phyloP scores from a whole-genome alignment of 2,329 filamentous ascomycete species.

The Phoma herbarum region DNA sequence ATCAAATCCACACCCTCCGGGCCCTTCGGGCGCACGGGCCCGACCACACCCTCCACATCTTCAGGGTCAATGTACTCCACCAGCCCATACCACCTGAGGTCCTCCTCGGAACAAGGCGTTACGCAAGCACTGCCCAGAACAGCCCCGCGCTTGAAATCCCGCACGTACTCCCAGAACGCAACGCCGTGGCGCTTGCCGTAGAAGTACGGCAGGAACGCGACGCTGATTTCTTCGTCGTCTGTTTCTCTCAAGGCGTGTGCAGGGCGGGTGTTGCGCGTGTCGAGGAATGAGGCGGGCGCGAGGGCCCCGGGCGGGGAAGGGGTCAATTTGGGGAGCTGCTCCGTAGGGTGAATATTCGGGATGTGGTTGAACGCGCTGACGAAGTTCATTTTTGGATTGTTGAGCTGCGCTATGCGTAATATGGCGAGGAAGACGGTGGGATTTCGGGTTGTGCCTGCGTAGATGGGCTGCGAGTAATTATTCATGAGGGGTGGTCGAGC shows the following conservation, averaged over 20 bases:
- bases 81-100: conserved; percentile 16
- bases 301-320: neutral
- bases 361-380: conserved; percentile 29
- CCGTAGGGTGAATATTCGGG: conserved; percentile 25
- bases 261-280: neutral
- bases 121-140: conserved; percentile 12
- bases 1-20: neutral
- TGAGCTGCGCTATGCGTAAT: conserved; percentile 30
- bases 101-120: conserved; percentile 20
- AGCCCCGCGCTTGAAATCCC: neutral
- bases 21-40: no score
- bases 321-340: conserved; percentile 14
- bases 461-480: conserved; percentile 23
- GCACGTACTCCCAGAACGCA: conserved; percentile 18
- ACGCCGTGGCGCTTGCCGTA: conserved; percentile 27
- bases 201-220: conserved; percentile 32
- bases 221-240: conserved; percentile 1
- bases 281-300: conserved; percentile 1
- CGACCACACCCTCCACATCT: neutral
- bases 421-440: conserved; percentile 34
- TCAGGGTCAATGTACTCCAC: conserved; percentile 9
- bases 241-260: neutral
- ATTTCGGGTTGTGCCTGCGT: conserved; percentile 27
- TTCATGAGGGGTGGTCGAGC: neutral
- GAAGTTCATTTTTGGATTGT: conserved; percentile 31